phyloP scores from a whole-genome alignment of 805 yeast species.

The Yarrowia divulgata region DNA sequence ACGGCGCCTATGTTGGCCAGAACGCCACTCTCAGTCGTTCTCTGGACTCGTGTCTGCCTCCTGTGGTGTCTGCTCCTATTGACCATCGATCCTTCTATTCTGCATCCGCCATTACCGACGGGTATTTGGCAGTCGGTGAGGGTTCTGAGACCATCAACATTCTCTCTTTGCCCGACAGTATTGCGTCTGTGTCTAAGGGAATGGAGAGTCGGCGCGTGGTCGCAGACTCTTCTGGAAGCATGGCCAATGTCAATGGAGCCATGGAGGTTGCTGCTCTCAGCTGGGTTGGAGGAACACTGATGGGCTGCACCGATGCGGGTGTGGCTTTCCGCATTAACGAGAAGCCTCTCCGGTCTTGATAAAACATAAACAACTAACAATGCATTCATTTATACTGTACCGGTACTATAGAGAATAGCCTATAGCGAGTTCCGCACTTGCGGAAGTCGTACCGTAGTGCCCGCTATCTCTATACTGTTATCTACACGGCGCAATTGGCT shows the following conservation, averaged over 20 bases:
- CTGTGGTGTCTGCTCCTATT: constrained; percentile 2
- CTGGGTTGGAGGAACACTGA: not conserved
- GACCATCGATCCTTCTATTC: constrained; percentile 2
- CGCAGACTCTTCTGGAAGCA: constrained; percentile 1
- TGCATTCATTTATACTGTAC: not conserved
- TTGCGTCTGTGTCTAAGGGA: not conserved
- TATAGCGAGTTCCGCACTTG: too few species aligned
- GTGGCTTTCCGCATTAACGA: constrained; percentile 14
- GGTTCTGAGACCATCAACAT: not conserved
- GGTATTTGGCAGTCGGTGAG: constrained; percentile 22
- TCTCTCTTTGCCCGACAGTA: constrained; percentile 9
- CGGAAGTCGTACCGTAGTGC: too few species aligned
- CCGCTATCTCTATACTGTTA: not conserved
- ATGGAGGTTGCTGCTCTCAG: constrained; percentile 17
- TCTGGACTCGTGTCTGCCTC: constrained; percentile 6
- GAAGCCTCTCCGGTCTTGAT: not conserved
- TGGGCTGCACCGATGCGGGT: constrained; percentile 27
- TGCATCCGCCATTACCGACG: constrained; percentile 19
- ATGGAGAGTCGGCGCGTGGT: not conserved
- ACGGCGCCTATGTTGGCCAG: constrained; percentile 1
- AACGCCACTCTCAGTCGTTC: not conserved
- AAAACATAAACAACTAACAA: constrained; percentile 20
- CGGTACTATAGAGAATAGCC: too few species aligned
- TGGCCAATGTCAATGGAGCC: not conserved
- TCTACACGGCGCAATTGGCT: constrained; percentile 9